A percentile compares a stretch with the other conserved stretches of the same genome.
These are phyloP conservation scores for Amaranthus hypochondriacus DNA, from an alignment of 148 eudicot species.

Conservation along the genomic window DNA sequence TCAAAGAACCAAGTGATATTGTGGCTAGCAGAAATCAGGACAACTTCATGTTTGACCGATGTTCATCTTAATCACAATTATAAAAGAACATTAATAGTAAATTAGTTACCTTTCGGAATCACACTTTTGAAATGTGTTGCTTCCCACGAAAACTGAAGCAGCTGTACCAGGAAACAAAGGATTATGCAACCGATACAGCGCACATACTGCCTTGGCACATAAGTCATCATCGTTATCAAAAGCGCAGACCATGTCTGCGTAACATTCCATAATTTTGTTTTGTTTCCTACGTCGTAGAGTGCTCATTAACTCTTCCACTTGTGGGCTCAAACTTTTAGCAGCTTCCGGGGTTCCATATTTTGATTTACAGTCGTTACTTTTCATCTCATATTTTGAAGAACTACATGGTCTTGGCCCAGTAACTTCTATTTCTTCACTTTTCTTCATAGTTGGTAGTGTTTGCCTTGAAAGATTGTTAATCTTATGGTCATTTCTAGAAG, in stretches of 20 bases:
- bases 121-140: neutral
- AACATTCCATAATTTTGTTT: neutral
- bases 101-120: constrained; percentile 19
- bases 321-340: neutral
- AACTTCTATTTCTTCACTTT: constrained; percentile 2
- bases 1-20: neutral
- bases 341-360: neutral
- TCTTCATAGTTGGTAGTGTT: neutral
- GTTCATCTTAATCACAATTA: neutral
- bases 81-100: neutral
- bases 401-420: neutral
- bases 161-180: neutral
- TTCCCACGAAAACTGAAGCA: constrained; percentile 5
- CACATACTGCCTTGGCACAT: constrained; percentile 22
- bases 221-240: constrained; percentile 10
- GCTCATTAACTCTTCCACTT: neutral
- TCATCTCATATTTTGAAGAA: neutral
- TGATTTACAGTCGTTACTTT: neutral
- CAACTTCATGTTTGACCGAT: neutral
- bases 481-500: neutral
- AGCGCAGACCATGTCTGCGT: constrained; percentile 6
- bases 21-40: neutral
- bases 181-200: constrained; percentile 1
- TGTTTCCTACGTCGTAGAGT: neutral
- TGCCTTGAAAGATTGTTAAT: neutral